Percentiles rank a stretch among this genome's conserved stretches.
These are phyloP conservation scores for Chaetomium globosum DNA, from an alignment of 2,329 filamentous ascomycete species.

Conservation along the genomic window DNA sequence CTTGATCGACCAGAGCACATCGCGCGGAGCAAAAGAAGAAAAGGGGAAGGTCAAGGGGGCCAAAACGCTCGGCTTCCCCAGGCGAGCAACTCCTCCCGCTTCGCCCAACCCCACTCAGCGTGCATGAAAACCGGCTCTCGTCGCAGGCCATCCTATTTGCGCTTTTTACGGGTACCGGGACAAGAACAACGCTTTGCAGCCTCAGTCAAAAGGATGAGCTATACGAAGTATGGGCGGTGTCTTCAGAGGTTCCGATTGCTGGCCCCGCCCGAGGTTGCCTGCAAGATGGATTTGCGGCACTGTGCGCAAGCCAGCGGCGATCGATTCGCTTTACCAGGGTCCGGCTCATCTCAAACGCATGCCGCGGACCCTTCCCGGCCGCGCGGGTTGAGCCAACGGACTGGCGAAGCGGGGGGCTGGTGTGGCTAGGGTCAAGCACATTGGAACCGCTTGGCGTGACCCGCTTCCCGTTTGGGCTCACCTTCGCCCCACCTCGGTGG, in stretches of 20 bases:
- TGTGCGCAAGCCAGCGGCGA: conserved; percentile 7
- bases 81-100: conserved; percentile 8
- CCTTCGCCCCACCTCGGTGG: not conserved
- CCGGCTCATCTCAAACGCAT: conserved; percentile 31
- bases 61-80: conserved; percentile 22
- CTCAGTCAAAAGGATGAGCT: not conserved
- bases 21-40: conserved; percentile 8
- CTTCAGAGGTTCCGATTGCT: not conserved
- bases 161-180: not conserved
- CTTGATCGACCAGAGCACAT: conserved; percentile 23
- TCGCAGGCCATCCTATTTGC: conserved; percentile 17
- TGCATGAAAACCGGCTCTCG: not conserved
- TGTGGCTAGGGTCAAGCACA: not conserved
- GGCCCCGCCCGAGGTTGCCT: not conserved
- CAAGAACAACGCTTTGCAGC: not conserved
- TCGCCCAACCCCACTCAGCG: not conserved
- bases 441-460: conserved; percentile 10
- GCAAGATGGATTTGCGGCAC: conserved; percentile 9
- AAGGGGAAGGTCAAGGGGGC: conserved; percentile 13
- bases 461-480: conserved; percentile 14
- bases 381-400: conserved; percentile 20
- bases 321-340: conserved; percentile 33
- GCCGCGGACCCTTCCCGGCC: conserved; percentile 23
- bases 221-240: conserved; percentile 2
- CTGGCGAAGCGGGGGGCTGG: conserved; percentile 8